Conservation (phyloP, 805 yeast genomes). For the Sugiyamaella qingdaonensis region DNA sequence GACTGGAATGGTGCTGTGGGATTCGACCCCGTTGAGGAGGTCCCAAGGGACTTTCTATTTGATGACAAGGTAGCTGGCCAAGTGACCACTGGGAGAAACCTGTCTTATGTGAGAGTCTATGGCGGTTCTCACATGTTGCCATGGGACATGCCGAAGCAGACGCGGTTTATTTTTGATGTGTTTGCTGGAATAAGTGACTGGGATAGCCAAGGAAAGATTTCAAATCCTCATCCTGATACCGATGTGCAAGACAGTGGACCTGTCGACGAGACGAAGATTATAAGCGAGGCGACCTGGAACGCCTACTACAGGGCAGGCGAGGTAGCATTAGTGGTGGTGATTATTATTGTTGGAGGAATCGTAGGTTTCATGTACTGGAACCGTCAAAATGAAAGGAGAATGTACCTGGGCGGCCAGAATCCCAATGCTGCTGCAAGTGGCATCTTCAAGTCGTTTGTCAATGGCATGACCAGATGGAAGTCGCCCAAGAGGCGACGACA, state of each 20-base stretch:
- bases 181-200: conserved; percentile 29
- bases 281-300: conserved; percentile 32
- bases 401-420: not conserved
- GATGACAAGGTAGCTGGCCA: conserved; percentile 41
- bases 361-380: conserved; percentile 10
- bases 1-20: conserved; percentile 55
- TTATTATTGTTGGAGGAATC: conserved; percentile 22
- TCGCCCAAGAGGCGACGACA: conserved; percentile 1
- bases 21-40: conserved; percentile 28
- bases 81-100: conserved; percentile 56
- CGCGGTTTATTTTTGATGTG: conserved; percentile 64
- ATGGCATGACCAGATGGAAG: conserved; percentile 23
- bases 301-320: conserved; percentile 38
- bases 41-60: conserved; percentile 42
- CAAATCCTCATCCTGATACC: conserved; percentile 6
- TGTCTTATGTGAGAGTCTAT: conserved; percentile 69
- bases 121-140: conserved; percentile 95
- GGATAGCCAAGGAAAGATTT: conserved; percentile 12
- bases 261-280: conserved; percentile 20
- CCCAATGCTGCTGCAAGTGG: conserved; percentile 9
- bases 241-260: conserved; percentile 14
- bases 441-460: conserved; percentile 15
- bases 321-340: conserved; percentile 34
- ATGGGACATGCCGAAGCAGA: conserved; percentile 63
- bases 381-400: not conserved